Conservation (phyloP, 1,284 basidiomycete species). For the Microbotryum scabiosae region DNA sequence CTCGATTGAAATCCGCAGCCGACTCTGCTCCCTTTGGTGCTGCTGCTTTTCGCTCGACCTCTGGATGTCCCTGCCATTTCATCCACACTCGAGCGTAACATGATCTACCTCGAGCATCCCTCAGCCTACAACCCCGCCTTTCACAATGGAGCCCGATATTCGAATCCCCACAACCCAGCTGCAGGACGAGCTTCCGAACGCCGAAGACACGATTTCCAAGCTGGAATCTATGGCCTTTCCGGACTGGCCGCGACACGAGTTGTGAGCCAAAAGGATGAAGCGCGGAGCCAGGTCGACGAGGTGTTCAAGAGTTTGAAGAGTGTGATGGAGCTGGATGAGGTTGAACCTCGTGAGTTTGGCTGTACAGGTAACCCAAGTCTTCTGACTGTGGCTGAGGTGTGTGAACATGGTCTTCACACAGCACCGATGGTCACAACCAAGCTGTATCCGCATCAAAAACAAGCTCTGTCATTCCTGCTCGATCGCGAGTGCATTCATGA, state of each 20-base stretch:
- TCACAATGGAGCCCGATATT: slow-evolving; percentile 60
- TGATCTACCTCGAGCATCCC: slow-evolving; percentile 74
- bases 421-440: slow-evolving; percentile 75
- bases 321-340: slow-evolving; percentile 77
- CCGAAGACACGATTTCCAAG: slow-evolving; percentile 10
- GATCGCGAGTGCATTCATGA: slow-evolving; percentile 58
- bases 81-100: slow-evolving; percentile 53
- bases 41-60: slow-evolving; percentile 85
- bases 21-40: slow-evolving; percentile 68
- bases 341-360: slow-evolving; percentile 60
- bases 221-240: slow-evolving; percentile 1
- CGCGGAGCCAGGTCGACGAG: slow-evolving; percentile 66
- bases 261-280: no score
- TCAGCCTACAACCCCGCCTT: slow-evolving; percentile 49
- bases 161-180: slow-evolving; percentile 79
- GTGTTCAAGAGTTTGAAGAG: slow-evolving; percentile 80
- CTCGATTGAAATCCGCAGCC: slow-evolving; percentile 47
- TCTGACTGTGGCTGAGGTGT: slow-evolving; percentile 18
- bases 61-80: slow-evolving; percentile 77
- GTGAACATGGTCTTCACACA: slow-evolving; percentile 38
- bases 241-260: not conserved
- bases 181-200: slow-evolving; percentile 46
- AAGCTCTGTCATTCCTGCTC: slow-evolving; percentile 91
- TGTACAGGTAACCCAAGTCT: slow-evolving; percentile 2
- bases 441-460: slow-evolving; percentile 95